Evolutionary conservation across 2,329 filamentous ascomycete species (phyloP), one percentile per base, ranked within the genome.

Genomic region (Lojkania enalia): DNA sequence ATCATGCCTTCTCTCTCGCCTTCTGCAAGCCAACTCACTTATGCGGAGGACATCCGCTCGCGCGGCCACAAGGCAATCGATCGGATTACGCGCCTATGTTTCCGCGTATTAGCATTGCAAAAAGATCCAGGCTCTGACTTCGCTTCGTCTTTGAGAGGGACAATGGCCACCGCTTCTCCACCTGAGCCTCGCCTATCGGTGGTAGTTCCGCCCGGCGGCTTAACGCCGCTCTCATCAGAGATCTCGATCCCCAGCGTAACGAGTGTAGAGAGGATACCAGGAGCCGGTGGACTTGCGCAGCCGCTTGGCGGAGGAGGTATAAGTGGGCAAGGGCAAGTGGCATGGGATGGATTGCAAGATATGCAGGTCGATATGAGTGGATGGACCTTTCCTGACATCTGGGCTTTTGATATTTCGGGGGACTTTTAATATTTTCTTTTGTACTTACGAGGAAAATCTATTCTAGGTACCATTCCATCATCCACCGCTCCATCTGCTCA

Each of bases 321-420:
- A 5, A 33, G 9, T 9, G 30, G 9, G 15, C 9, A 11, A 11
- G 15, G 9, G 19, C 35, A 38, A 7, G 55, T 45, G 0, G 13
- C 54, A 2, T 64, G 61, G 12, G 54, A 62, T 47, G 45, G 46
- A 3, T 32, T 64, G 32, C 53, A 60, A 15, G 60, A 65, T 30
- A 60, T 64, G 57, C 58, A 61, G 16, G 46, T 61, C 13, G 63
- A 67, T 38, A 20, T 63, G 31, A 42, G 40, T 12, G 61, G 57
- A 3, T 69, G 66, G 66, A 58, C 49, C 2, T 67, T 64, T 31
- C 60, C 64, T 0, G 65, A 67, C 35, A 67, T 68, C 47, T 68
- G 64, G 66, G 54, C 52, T 2, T 69, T 67, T 40, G 64, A 67
- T 35, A 46, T 69, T 4, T 58, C 55, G 27, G 64, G 58, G 4